Base-by-base conservation (phyloP, 768 basidiomycete genomes). In the Lactifluus volemus region DNA sequence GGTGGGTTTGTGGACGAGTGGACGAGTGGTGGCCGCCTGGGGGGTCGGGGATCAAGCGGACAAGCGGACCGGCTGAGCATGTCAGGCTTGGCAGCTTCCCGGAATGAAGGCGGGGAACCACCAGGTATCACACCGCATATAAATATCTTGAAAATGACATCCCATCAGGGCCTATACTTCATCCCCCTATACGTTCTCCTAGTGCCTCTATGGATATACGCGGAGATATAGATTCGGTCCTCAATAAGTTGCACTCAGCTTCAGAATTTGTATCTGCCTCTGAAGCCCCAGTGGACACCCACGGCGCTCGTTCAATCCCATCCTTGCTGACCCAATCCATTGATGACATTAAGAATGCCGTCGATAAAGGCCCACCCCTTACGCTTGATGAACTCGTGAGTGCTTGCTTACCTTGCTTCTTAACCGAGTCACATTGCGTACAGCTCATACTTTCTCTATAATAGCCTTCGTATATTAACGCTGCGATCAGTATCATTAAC, bases 341-440 rank as follows among this genome's bases (percentile, higher is more conserved):
- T 19, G 36, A 45, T 1, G 63, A 66, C 11, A 55, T 66, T 19
- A 56, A 32, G 32, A 36, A 53, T 25, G 39, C 45, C n/a, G 21
- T 50, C 21, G 49, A 66, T 3, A 15, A 55, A 19, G 59, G 63
- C 41, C 10, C 54, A 7, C 30, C 59, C 30, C 45, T 66, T 19
- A 47, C 58, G 2, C 38, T 48, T 52, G 41, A 55, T 10, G 65
- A 66, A n/a, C 11, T 66, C n/a, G 65, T 66, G 34, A 15, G 65
- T 61, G 17, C 39, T 41, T 34, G 6, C 12, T 44, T 48, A 14
- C 5, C 17, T 41, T 34, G 42, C 39, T 8, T 32, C 52, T 25
- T n/a, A n/a, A n/a, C n/a, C n/a, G n/a, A n/a, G n/a, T 15, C 30
- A 10, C 34, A 34, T 42, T 9, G 11, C 21, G 2, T 12, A 38